Percentiles rank a stretch among this genome's conserved stretches.
phyloP scores from a whole-genome alignment of 768 basidiomycete species.

The Podaxis sp. region DNA sequence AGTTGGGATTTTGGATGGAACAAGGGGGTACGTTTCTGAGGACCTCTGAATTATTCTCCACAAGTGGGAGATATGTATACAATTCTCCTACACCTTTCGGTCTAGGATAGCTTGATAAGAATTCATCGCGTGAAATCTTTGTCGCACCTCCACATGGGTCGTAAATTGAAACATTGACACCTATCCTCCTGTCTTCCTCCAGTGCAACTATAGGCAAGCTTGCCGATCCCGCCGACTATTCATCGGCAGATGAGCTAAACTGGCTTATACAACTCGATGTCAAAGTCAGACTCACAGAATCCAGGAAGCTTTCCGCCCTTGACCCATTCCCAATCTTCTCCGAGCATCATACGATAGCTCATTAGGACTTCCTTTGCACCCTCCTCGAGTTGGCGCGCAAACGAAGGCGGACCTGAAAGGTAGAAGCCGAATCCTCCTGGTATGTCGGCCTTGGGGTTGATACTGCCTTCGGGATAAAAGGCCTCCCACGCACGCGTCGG shows the following conservation, averaged over 20 bases:
- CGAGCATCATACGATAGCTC: slow-evolving; percentile 66
- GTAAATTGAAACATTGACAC: slow-evolving; percentile 65
- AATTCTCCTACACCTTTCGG: slow-evolving; percentile 56
- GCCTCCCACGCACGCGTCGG: slow-evolving; percentile 56
- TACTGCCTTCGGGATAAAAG: slow-evolving; percentile 56
- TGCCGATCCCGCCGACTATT: slow-evolving; percentile 54
- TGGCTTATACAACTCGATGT: neutral
- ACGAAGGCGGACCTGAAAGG: slow-evolving; percentile 49
- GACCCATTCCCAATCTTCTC: slow-evolving; percentile 62
- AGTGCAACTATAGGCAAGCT: slow-evolving; percentile 60
- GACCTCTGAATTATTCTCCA: slow-evolving; percentile 35
- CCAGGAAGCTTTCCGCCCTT: slow-evolving; percentile 80
- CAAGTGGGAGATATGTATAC: slow-evolving; percentile 68
- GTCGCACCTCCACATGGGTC: slow-evolving; percentile 73
- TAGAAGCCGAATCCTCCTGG: slow-evolving; percentile 75
- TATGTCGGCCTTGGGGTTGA: slow-evolving; percentile 49
- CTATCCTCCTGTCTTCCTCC: slow-evolving; percentile 65
- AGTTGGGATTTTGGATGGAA: slow-evolving; percentile 53
- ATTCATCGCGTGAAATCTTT: neutral
- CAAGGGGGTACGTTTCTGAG: slow-evolving; percentile 47
- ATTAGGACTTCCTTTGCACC: slow-evolving; percentile 54
- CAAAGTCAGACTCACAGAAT: slow-evolving; percentile 45
- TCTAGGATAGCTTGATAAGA: slow-evolving; percentile 27
- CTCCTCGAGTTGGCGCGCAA: slow-evolving; percentile 32
- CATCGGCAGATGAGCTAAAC: neutral